Evolutionary conservation across 306 rosid species (phyloP).

Genomic region (Cicer judaicum): DNA sequence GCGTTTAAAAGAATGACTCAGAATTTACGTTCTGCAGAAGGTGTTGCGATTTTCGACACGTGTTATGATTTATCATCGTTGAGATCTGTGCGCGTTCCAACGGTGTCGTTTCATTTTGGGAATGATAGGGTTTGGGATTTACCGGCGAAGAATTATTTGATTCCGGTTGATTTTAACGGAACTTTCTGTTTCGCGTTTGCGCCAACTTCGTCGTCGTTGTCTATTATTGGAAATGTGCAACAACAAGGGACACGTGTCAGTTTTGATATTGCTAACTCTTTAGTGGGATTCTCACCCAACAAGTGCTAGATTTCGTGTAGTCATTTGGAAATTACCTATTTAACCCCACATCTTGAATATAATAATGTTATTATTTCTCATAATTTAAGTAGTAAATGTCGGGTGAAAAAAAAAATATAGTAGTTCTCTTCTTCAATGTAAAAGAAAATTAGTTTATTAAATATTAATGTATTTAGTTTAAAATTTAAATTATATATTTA

Average conservation of each 20-base stretch:
- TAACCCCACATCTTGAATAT: conserved; percentile 31
- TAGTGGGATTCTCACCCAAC: conserved; percentile 71
- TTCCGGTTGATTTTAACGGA: conserved; percentile 73
- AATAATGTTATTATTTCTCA: not conserved
- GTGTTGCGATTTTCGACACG: conserved; percentile 77
- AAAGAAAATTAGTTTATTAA: too few relatives aligned
- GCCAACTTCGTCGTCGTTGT: conserved; percentile 65
- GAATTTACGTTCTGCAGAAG: conserved; percentile 45
- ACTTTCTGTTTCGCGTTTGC: conserved; percentile 89
- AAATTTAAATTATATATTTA: too few relatives aligned
- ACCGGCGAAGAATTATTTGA: conserved; percentile 82
- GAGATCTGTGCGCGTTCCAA: conserved; percentile 66
- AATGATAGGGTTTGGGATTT: conserved; percentile 54
- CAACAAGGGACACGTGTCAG: conserved; percentile 99
- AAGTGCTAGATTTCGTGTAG: conserved; percentile 54
- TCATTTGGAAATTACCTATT: conserved; percentile 32
- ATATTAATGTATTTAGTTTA: too few relatives aligned
- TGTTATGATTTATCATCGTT: conserved; percentile 74
- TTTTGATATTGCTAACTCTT: conserved; percentile 60
- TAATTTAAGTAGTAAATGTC: too few relatives aligned
- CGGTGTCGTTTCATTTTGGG: conserved; percentile 67
- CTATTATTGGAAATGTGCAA: conserved; percentile 90
- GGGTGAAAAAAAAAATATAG: too few relatives aligned
- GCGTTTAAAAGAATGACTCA: conserved; percentile 58
- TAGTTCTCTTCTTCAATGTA: too few relatives aligned